A percentile compares a stretch with the other conserved stretches of the same genome.
phyloP scores from a whole-genome alignment of 2,329 filamentous ascomycete genomes.

The Apiospora arundinis region DNA sequence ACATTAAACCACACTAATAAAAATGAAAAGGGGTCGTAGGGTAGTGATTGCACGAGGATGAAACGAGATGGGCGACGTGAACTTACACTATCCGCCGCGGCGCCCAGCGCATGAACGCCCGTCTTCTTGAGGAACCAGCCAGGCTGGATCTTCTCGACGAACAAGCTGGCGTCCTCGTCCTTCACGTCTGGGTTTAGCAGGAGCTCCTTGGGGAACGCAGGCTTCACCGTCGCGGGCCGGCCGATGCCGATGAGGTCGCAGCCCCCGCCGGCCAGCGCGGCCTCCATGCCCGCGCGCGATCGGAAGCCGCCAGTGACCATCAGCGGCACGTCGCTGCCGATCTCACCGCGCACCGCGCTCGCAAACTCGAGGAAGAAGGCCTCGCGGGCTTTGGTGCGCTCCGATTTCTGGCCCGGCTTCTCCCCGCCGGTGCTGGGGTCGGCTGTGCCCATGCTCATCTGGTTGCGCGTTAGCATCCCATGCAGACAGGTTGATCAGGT shows the following conservation, averaged over 20 bases:
- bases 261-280: slow-evolving; percentile 21
- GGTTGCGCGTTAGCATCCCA: not conserved
- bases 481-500: too few relatives aligned
- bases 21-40: not conserved
- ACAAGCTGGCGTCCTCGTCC: slow-evolving; percentile 25
- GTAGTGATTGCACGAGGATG: not conserved
- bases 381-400: slow-evolving; percentile 61
- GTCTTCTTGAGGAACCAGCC: slow-evolving; percentile 20
- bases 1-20: not conserved
- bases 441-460: slow-evolving; percentile 8
- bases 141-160: slow-evolving; percentile 22
- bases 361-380: slow-evolving; percentile 73
- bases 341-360: slow-evolving; percentile 50
- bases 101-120: slow-evolving; percentile 22
- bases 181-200: slow-evolving; percentile 22
- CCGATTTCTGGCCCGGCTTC: slow-evolving; percentile 24
- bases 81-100: slow-evolving; percentile 25
- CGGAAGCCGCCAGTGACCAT: slow-evolving; percentile 68
- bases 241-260: slow-evolving; percentile 26
- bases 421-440: not conserved
- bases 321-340: slow-evolving; percentile 43
- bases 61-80: not conserved
- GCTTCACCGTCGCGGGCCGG: slow-evolving; percentile 21
- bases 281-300: slow-evolving; percentile 35
- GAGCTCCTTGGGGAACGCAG: slow-evolving; percentile 20